These are phyloP conservation scores for Tetraselmis chui DNA, from an alignment of 139 green algal species.

Conservation along the genomic window DNA sequence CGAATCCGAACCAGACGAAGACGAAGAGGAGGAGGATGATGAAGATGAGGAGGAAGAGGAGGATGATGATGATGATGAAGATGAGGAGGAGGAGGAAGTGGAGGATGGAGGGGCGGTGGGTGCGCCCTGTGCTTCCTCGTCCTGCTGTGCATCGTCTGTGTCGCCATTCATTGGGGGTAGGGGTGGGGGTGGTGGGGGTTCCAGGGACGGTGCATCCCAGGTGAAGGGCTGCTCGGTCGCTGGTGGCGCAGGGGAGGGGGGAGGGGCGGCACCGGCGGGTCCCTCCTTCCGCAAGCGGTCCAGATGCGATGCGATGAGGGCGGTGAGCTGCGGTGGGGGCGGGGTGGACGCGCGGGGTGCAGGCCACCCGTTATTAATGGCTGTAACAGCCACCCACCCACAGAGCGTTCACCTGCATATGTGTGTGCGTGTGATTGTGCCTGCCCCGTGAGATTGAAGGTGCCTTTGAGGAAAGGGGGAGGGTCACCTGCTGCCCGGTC, in stretches of 20 bases:
- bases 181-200: too few relatives aligned
- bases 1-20: not conserved
- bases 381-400: not conserved
- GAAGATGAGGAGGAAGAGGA: not conserved
- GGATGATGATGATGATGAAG: not conserved
- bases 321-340: not conserved
- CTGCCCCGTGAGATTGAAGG: too few relatives aligned
- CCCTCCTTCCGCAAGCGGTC: not conserved
- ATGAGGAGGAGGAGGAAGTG: not conserved
- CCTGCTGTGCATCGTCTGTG: not conserved
- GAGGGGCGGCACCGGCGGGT: not conserved
- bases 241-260: not conserved
- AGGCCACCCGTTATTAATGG: not conserved
- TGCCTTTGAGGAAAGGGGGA: not conserved
- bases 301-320: not conserved
- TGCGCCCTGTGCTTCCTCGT: not conserved
- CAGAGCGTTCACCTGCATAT: not conserved
- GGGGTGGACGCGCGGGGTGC: too few relatives aligned
- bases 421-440: too few relatives aligned
- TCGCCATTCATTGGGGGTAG: too few relatives aligned
- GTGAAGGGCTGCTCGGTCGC: not conserved
- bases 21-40: not conserved
- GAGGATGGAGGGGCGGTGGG: not conserved
- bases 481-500: not conserved
- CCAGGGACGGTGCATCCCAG: too few relatives aligned